Percentiles rank a stretch among this genome's conserved stretches.
Evolutionary conservation across 306 rosid genomes (phyloP).

Genomic region (Macrotyloma uniflorum): DNA sequence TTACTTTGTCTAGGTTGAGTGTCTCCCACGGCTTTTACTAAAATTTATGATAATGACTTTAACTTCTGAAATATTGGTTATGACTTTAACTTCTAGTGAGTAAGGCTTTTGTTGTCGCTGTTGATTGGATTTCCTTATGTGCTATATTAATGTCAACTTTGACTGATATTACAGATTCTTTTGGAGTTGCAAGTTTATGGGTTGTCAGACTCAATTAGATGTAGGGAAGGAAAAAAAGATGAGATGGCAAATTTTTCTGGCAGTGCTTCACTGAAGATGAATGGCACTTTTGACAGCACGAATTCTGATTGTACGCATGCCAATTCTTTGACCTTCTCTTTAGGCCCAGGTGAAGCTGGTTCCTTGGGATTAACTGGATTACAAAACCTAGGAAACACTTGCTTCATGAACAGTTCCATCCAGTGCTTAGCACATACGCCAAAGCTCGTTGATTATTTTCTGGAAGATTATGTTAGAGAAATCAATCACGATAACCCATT

Average conservation of each 20-base stretch:
- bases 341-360: constrained; percentile 79
- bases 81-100: background rate
- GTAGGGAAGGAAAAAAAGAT: constrained; percentile 79
- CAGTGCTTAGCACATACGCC: constrained; percentile 98
- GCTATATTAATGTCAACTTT: constrained; percentile 34
- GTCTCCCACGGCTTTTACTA: background rate
- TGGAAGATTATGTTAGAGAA: constrained; percentile 90
- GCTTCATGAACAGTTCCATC: constrained; percentile 98
- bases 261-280: constrained; percentile 57
- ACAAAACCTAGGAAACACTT: constrained; percentile 96
- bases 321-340: constrained; percentile 58
- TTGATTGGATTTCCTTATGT: constrained; percentile 20
- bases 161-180: constrained; percentile 66
- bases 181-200: constrained; percentile 95
- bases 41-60: constrained; percentile 17
- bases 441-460: constrained; percentile 96
- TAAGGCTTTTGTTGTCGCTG: background rate
- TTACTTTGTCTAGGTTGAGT: constrained; percentile 18
- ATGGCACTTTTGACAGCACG: constrained; percentile 60
- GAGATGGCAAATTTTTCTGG: constrained; percentile 56
- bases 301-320: constrained; percentile 53
- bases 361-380: constrained; percentile 93
- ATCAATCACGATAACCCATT: constrained; percentile 86
- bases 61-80: constrained; percentile 28
- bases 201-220: constrained; percentile 83